Percentiles rank a stretch among this genome's conserved stretches.
These are phyloP conservation scores for Chondrus crispus DNA, from an alignment of 23 red algal species.

Conservation along the genomic window DNA sequence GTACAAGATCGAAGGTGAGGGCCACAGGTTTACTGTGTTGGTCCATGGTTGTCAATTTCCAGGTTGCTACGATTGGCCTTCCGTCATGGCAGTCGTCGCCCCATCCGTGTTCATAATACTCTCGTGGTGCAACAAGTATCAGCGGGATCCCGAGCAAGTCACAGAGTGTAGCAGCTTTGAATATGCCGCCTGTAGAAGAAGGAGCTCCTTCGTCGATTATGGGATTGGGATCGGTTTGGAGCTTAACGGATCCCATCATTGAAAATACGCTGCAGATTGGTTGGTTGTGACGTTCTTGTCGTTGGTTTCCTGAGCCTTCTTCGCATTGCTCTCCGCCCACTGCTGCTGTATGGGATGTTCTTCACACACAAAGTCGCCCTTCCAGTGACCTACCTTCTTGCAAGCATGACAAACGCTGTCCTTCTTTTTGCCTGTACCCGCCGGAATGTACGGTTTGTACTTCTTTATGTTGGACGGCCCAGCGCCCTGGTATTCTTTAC, in stretches of 20 bases:
- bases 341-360: no score
- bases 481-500: no score
- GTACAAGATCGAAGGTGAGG: background rate
- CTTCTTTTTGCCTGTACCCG: background rate
- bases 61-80: background rate
- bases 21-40: background rate
- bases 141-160: no score
- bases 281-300: no score
- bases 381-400: background rate
- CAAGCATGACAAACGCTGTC: background rate
- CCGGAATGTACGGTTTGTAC: background rate
- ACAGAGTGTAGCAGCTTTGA: no score
- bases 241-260: background rate
- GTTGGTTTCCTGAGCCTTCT: no score
- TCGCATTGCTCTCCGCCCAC: no score
- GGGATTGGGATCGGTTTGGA: background rate
- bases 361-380: no score
- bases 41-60: background rate
- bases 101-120: no score
- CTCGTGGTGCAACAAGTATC: no score
- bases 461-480: background rate
- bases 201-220: no score
- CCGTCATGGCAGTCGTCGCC: background rate
- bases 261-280: no score
- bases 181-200: conserved; percentile 9